phyloP scores from a whole-genome alignment of 345 rosid species.

The Combretum micranthum region DNA sequence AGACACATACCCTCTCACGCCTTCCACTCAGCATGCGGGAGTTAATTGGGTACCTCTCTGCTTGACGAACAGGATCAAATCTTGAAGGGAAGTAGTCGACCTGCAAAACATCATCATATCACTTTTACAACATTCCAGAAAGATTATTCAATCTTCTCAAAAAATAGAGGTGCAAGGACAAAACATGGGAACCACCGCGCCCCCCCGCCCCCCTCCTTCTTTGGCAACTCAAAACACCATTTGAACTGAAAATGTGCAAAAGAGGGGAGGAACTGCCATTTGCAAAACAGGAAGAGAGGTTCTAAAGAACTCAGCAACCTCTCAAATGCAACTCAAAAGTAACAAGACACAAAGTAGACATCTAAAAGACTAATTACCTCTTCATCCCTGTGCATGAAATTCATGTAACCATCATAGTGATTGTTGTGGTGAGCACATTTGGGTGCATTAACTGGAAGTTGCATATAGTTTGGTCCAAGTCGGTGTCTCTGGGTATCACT shows the following conservation, averaged over 20 bases:
- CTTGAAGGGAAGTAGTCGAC: slow-evolving; percentile 94
- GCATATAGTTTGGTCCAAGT: slow-evolving; percentile 96
- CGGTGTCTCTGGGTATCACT: slow-evolving; percentile 97
- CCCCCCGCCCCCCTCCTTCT: no score
- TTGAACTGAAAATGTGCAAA: no score
- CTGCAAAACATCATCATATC: slow-evolving; percentile 30
- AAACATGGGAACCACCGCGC: no score
- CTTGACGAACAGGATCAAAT: slow-evolving; percentile 69
- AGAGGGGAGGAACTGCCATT: no score
- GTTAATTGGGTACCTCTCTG: slow-evolving; percentile 53
- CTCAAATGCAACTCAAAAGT: no score
- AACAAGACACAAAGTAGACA: no score
- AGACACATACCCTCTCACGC: slow-evolving; percentile 67
- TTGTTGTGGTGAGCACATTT: slow-evolving; percentile 92
- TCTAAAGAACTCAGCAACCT: no score
- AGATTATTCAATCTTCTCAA: background rate
- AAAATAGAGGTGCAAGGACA: background rate
- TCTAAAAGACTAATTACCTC: slow-evolving; percentile 34
- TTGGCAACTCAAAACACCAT: no score
- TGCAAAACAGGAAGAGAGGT: no score
- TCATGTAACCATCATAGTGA: slow-evolving; percentile 91
- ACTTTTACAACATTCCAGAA: background rate
- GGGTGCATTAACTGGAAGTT: slow-evolving; percentile 91
- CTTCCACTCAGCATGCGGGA: slow-evolving; percentile 49
- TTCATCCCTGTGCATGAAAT: slow-evolving; percentile 85